Evolutionary conservation across 192 early-diverging fungal genomes (phyloP).

Genomic region (Coemansia sp.): DNA sequence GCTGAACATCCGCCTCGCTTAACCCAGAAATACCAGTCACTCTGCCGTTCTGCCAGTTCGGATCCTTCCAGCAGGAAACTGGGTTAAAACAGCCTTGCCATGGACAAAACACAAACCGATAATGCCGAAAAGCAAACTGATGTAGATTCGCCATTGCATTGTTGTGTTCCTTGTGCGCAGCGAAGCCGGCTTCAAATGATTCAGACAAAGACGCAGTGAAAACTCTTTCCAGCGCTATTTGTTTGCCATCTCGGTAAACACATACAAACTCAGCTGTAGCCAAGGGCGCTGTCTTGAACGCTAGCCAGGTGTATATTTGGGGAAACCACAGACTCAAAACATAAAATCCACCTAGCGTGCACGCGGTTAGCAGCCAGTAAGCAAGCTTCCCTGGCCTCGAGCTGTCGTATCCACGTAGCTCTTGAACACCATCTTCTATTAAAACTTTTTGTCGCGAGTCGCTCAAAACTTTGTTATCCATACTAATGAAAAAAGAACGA

Average conservation of each 20-base stretch:
- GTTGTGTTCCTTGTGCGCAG: slow-evolving; percentile 1
- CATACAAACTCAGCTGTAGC: slow-evolving; percentile 11
- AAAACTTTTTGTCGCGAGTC: too few relatives aligned
- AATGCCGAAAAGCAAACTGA: slow-evolving; percentile 38
- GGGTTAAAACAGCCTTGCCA: slow-evolving; percentile 9
- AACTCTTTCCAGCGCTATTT: slow-evolving; percentile 23
- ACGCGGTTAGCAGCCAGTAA: slow-evolving; percentile 29
- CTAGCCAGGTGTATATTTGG: slow-evolving; percentile 12
- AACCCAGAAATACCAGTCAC: slow-evolving; percentile 46
- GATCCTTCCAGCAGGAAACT: slow-evolving; percentile 40
- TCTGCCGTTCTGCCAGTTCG: slow-evolving; percentile 20
- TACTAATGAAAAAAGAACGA: background rate
- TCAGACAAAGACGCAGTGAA: background rate
- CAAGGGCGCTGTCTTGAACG: slow-evolving; percentile 6
- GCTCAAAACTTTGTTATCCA: too few relatives aligned
- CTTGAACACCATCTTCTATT: too few relatives aligned
- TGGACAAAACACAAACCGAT: slow-evolving; percentile 34
- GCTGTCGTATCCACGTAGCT: slow-evolving; percentile 13
- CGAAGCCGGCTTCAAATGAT: slow-evolving; percentile 10
- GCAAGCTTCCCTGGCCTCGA: slow-evolving; percentile 3
- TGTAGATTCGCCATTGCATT: background rate
- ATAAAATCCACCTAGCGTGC: slow-evolving; percentile 22
- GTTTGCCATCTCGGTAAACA: slow-evolving; percentile 19
- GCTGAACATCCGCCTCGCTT: slow-evolving; percentile 37
- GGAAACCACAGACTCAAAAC: slow-evolving; percentile 28